Evolutionary conservation across 2,329 filamentous ascomycete species (phyloP).

Genomic region (Thermothelomyces thermophilus): DNA sequence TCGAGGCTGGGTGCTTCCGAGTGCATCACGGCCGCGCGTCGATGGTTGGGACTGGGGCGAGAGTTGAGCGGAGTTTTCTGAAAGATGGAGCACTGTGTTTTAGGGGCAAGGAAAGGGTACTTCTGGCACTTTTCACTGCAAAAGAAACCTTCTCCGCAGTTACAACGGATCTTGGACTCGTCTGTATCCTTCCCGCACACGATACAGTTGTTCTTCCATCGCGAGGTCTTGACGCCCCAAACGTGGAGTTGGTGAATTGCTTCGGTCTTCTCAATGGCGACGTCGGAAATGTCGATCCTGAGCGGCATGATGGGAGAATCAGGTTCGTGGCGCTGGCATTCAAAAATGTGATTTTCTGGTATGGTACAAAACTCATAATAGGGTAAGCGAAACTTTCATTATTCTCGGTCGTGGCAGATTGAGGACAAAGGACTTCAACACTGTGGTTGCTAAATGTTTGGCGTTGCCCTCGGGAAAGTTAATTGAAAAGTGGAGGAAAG

Average conservation of each 20-base stretch:
- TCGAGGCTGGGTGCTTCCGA: not conserved
- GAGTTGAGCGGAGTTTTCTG: not conserved
- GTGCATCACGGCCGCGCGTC: not conserved
- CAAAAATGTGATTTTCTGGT: not conserved
- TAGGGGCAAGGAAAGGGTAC: too few species aligned
- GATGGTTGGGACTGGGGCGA: constrained; percentile 7
- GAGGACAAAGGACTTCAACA: too few species aligned
- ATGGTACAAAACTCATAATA: too few species aligned
- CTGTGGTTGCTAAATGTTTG: too few species aligned
- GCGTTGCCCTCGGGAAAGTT: too few species aligned
- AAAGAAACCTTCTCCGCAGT: not conserved
- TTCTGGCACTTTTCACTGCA: not conserved
- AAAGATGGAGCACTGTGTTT: not conserved
- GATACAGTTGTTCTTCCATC: not conserved
- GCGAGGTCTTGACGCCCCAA: not conserved
- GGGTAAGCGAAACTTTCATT: too few species aligned
- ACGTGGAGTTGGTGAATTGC: constrained; percentile 3
- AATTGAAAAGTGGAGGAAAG: too few species aligned
- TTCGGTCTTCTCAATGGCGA: constrained; percentile 2
- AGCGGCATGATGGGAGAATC: not conserved
- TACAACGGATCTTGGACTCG: not conserved
- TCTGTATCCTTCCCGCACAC: not conserved
- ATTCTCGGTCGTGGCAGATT: too few species aligned
- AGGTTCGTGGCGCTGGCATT: not conserved
- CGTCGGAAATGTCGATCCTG: constrained; percentile 9